Evolutionary conservation across 2,329 filamentous ascomycete genomes (phyloP).

Genomic region (Trichothecium roseum): DNA sequence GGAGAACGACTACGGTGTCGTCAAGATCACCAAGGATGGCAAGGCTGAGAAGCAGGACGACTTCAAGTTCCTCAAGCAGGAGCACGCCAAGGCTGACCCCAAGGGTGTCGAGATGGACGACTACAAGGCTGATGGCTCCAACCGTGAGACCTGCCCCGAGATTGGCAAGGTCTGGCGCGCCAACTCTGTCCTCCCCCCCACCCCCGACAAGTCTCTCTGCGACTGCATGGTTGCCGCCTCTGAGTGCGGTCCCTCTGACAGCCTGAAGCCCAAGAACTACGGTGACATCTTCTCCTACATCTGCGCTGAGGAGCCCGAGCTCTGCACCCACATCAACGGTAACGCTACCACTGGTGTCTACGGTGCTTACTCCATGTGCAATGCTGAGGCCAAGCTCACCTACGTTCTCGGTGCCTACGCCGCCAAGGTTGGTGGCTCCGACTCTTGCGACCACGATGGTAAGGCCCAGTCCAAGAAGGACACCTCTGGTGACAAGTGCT

Average conservation of each 20-base stretch:
- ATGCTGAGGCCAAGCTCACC: constrained; percentile 56
- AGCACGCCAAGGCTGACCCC: constrained; percentile 59
- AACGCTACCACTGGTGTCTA: constrained; percentile 60
- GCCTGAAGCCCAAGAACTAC: constrained; percentile 47
- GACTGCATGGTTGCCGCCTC: constrained; percentile 72
- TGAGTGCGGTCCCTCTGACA: constrained; percentile 54
- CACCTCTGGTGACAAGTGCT: constrained; percentile 42
- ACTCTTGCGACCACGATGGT: constrained; percentile 64
- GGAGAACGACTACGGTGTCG: constrained; percentile 77
- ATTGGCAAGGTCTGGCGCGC: constrained; percentile 53
- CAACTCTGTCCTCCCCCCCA: constrained; percentile 62
- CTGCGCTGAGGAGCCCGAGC: constrained; percentile 46
- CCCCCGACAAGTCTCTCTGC: constrained; percentile 71
- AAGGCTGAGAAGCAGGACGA: constrained; percentile 59
- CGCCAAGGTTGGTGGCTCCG: constrained; percentile 39
- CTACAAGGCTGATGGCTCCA: constrained; percentile 50
- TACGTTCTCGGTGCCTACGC: constrained; percentile 70
- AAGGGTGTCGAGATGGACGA: constrained; percentile 51
- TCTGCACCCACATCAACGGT: constrained; percentile 58
- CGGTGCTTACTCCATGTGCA: constrained; percentile 72
- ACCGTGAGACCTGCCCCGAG: constrained; percentile 50
- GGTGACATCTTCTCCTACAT: constrained; percentile 63
- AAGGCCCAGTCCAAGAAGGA: constrained; percentile 46
- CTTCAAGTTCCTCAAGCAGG: constrained; percentile 61
- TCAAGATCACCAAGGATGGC: constrained; percentile 43